Evolutionary conservation across 768 basidiomycete genomes (phyloP), one percentile per base, ranked within the genome.

Genomic region (Filobasidium floriforme): DNA sequence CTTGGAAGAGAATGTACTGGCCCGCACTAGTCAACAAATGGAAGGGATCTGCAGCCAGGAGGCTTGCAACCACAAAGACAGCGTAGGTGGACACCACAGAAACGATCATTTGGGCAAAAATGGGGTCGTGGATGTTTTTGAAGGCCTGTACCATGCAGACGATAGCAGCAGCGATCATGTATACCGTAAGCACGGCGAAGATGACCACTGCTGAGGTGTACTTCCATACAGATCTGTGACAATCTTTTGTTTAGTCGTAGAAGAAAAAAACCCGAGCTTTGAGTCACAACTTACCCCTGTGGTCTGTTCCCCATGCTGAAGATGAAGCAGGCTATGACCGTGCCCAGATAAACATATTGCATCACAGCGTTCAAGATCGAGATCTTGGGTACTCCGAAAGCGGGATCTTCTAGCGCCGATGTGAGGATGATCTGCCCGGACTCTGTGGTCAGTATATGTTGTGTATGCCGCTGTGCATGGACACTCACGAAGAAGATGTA

Each of bases 261-360:
- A 43, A 22, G 1, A 52, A 7, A 14, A 2, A n/a, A 32, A 68
- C 41, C 15, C 15, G 32, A 62, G 22, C 1, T 22, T 37, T 9
- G 9, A 37, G 4, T 4, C 4, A 37, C 3, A 49, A 66, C 82
- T 73, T 78, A 92, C 90, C 89, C 86, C 80, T 85, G 83, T 4
- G 92, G 92, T 75, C 89, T 88, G 78, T 96, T 96, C 19, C 93
- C 93, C 92, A 97, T 94, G 0, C 90, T 89, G 76, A 96, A 89
- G 1, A 96, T 81, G 82, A 97, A 96, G 71, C 87, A 88, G 9
- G 89, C 87, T n/a, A 92, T 83, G 32, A 98, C 83, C 49, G 90
- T 83, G 3, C 89, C 89, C 4, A 87, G 86, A 83, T 96, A 87
- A 41, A 87, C 79, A 75, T 90, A 94, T 81, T 92, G 90, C 46